Percentiles rank a stretch among this genome's conserved stretches.
phyloP scores from a whole-genome alignment of 495 filamentous ascomycete genomes.

The Opeltia flavorubescens region DNA sequence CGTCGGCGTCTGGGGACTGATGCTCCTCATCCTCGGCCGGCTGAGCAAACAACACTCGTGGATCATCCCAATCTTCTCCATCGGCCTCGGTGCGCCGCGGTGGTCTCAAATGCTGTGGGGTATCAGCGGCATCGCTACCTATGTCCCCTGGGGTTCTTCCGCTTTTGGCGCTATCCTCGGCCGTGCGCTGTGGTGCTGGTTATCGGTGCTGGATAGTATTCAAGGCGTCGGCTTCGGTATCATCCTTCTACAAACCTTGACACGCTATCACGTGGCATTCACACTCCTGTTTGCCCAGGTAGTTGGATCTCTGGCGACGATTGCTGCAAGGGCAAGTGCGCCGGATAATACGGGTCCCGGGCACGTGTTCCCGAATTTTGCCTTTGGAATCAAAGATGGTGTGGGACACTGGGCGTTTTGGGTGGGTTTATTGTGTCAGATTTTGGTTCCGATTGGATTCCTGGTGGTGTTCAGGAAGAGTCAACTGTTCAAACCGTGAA shows the following conservation, averaged over 20 bases:
- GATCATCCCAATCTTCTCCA: slow-evolving; percentile 53
- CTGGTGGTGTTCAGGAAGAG: too few relatives aligned
- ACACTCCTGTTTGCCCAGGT: slow-evolving; percentile 42
- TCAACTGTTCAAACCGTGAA: too few relatives aligned
- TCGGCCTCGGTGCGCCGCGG: slow-evolving; percentile 46
- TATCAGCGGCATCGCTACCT: slow-evolving; percentile 39
- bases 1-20: slow-evolving; percentile 37
- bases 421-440: too few relatives aligned
- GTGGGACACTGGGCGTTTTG: too few relatives aligned
- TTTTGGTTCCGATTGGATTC: too few relatives aligned
- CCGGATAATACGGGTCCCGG: slow-evolving; percentile 45
- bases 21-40: slow-evolving; percentile 33
- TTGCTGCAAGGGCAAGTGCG: slow-evolving; percentile 41
- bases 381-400: slow-evolving; percentile 25
- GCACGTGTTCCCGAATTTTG: slow-evolving; percentile 45
- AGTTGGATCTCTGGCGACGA: slow-evolving; percentile 41
- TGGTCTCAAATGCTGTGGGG: slow-evolving; percentile 57
- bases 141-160: slow-evolving; percentile 44
- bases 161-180: slow-evolving; percentile 37
- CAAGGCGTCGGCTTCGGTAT: slow-evolving; percentile 51
- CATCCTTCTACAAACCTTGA: slow-evolving; percentile 48
- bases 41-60: slow-evolving; percentile 43
- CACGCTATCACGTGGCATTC: slow-evolving; percentile 42
- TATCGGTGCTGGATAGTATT: slow-evolving; percentile 46
- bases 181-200: slow-evolving; percentile 48